A percentile compares a stretch with the other conserved stretches of the same genome.
Evolutionary conservation across 202 grass and related monocot species (phyloP).

Genomic region (Brachypodium distachyon): DNA sequence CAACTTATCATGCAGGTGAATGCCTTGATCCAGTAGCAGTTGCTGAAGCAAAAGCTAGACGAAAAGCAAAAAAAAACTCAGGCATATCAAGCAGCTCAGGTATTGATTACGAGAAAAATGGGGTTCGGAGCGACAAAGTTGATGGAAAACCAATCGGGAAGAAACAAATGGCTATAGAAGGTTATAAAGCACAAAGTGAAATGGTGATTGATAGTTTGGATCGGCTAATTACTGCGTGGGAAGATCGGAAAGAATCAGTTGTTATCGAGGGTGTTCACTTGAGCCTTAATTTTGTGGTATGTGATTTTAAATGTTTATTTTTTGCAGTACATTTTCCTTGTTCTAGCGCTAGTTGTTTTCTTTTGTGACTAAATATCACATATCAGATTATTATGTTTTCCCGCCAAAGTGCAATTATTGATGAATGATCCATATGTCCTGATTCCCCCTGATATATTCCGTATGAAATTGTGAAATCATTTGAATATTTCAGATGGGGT

Average conservation of each 20-base stretch:
- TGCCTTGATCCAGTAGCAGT: slow-evolving; percentile 79
- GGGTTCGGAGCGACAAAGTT: slow-evolving; percentile 20
- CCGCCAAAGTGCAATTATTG: background rate
- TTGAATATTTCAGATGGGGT: slow-evolving; percentile 67
- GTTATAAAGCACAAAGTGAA: slow-evolving; percentile 95
- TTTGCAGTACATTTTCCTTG: background rate
- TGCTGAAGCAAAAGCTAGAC: slow-evolving; percentile 65
- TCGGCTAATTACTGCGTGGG: slow-evolving; percentile 76
- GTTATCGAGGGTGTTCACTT: slow-evolving; percentile 92
- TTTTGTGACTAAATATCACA: background rate
- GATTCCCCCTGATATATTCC: background rate
- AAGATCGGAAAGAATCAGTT: slow-evolving; percentile 88
- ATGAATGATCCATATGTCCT: background rate
- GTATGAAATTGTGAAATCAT: background rate
- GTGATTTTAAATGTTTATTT: slow-evolving; percentile 9
- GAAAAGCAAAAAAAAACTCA: slow-evolving; percentile 62
- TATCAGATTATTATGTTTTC: background rate
- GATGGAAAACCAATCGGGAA: slow-evolving; percentile 51
- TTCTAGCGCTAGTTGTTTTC: slow-evolving; percentile 12
- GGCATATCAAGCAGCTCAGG: slow-evolving; percentile 29
- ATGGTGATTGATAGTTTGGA: slow-evolving; percentile 99
- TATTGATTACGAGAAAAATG: slow-evolving; percentile 23
- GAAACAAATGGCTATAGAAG: slow-evolving; percentile 95
- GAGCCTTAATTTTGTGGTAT: slow-evolving; percentile 98
- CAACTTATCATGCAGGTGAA: slow-evolving; percentile 93